These are phyloP conservation scores for Fusarium pseudonygamai DNA, from an alignment of 2,329 filamentous ascomycete species.

Conservation along the genomic window DNA sequence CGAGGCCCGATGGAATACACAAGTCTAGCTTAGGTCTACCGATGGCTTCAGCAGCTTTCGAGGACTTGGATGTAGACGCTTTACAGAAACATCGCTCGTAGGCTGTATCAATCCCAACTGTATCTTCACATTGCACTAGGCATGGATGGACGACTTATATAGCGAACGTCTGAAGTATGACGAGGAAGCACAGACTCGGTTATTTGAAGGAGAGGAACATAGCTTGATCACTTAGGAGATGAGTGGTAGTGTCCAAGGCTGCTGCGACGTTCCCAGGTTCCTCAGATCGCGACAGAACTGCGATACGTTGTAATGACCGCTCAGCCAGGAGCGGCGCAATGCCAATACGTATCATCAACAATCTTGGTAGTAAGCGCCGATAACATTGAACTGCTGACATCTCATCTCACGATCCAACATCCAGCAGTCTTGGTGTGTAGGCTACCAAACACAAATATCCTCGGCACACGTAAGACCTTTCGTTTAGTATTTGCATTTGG, in stretches of 20 bases:
- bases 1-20: background rate
- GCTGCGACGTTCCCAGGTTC: background rate
- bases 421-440: background rate
- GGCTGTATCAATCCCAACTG: background rate
- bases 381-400: background rate
- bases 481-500: background rate
- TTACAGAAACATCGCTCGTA: fast-evolving
- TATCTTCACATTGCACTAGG: background rate
- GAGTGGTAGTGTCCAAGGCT: background rate
- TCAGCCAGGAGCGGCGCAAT: background rate
- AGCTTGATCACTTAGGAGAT: background rate
- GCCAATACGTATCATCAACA: background rate
- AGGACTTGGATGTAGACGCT: too few relatives aligned
- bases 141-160: background rate
- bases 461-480: background rate
- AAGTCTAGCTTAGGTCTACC: fast-evolving
- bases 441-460: background rate
- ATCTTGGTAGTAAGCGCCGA: background rate
- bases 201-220: background rate
- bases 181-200: background rate
- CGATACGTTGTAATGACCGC: background rate
- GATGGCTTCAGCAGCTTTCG: background rate
- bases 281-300: background rate
- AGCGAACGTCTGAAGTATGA: fast-evolving
- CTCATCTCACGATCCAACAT: background rate